Base-by-base conservation (phyloP, 208 protist genomes). In the Leishmania aethiopica region DNA sequence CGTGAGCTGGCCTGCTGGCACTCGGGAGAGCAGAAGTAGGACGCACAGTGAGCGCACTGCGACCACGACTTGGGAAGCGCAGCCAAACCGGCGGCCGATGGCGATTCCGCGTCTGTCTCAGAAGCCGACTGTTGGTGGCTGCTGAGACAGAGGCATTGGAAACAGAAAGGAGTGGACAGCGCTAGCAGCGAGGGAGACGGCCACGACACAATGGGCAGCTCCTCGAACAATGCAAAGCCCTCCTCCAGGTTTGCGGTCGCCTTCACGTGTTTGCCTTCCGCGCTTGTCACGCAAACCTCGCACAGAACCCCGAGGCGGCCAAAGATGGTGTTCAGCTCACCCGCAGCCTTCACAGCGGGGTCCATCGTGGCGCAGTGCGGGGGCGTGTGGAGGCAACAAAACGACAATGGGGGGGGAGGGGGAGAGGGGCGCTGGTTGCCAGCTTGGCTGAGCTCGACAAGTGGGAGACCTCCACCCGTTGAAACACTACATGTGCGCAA, bases 121-220 rank as follows among this genome's bases (percentile, higher is more conserved):
- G 7, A 1, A 22, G 72, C 35, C 19, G 53, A 22, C 2, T 42
- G 79, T 15, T 70, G 80, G 35, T 84, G 79, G 6, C 67, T 55
- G 57, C 86, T 55, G 19, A 85, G 80, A n/a, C 88, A 84, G n/a
- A 96, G 89, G 75, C 93, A 96, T 72, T 93, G 86, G 53, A 88
- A 91, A 78, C 93, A 96, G 74, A 93, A 96, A 25, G 86, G 87
- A 47, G 88, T 53, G 35, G 53, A 55, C 64, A 91, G 79, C n/a
- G 66, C 32, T 35, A 94, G 51, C 32, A 90, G 84, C 17, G 81
- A 71, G 25, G 84, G 72, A 2, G 89, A 84, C 5, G 92, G 92
- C 94, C 94, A 97, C 42, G 90, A 94, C 6, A 94, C 88, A 28
- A 97, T 87, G 5, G 94, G 94, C 40, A 88, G 32, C 79, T 97